These are phyloP conservation scores for Hsuehochloa calcarea DNA, from an alignment of 176 grass and related monocot species.

Conservation along the genomic window DNA sequence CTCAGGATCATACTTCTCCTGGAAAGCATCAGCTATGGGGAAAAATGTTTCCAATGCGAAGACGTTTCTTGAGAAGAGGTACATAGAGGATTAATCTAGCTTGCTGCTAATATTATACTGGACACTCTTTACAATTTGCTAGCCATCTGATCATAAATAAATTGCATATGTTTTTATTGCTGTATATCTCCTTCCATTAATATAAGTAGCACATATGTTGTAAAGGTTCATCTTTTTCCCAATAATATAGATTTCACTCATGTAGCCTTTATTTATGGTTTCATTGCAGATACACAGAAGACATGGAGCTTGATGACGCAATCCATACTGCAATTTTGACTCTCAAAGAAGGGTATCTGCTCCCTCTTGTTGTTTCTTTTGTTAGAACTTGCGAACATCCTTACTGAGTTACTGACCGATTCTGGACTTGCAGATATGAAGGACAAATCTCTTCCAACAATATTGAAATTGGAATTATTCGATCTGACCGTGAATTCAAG, in stretches of 20 bases:
- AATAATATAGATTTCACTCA: neutral
- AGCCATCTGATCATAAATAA: conserved; percentile 18
- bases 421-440: conserved; percentile 64
- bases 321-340: conserved; percentile 98
- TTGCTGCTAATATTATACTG: conserved; percentile 7
- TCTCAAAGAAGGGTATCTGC: conserved; percentile 94
- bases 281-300: conserved; percentile 74
- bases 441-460: conserved; percentile 96
- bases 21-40: conserved; percentile 99
- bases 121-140: neutral
- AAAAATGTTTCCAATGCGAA: conserved; percentile 99
- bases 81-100: neutral
- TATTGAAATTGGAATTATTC: conserved; percentile 96
- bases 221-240: neutral
- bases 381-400: neutral
- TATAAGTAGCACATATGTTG: neutral
- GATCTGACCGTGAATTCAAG: conserved; percentile 87
- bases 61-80: conserved; percentile 98
- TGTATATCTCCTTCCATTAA: neutral
- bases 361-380: neutral
- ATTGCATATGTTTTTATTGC: neutral
- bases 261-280: conserved; percentile 1
- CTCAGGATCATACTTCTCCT: conserved; percentile 98
- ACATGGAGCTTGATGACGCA: conserved; percentile 99
- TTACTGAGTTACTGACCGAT: conserved; percentile 18